These are phyloP conservation scores for Syzygium jambos DNA, from an alignment of 345 rosid genomes.

Conservation along the genomic window DNA sequence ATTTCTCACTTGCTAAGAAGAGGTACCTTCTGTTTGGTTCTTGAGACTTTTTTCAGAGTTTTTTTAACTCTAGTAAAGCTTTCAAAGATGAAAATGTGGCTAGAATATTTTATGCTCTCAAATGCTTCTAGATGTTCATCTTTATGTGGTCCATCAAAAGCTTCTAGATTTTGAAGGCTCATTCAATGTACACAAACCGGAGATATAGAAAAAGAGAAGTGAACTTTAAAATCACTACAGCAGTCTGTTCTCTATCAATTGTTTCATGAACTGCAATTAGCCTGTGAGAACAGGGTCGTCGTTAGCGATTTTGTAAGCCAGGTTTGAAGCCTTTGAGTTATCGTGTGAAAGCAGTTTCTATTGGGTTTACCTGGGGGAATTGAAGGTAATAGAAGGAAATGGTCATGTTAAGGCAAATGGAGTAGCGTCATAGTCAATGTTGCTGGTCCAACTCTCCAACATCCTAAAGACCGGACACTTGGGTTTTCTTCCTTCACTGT, in stretches of 20 bases:
- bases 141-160: background rate
- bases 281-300: background rate
- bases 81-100: background rate
- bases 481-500: background rate
- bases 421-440: no score
- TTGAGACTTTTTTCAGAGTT: background rate
- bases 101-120: background rate
- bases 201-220: background rate
- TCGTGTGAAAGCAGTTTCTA: background rate
- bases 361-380: background rate
- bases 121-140: background rate
- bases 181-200: background rate
- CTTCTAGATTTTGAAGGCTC: background rate
- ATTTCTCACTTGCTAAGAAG: background rate
- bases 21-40: background rate
- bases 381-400: background rate
- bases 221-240: background rate
- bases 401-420: background rate
- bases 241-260: background rate
- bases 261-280: background rate
- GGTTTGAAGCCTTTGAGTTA: background rate
- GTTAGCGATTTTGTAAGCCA: background rate
- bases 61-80: background rate
- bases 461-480: background rate
- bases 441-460: no score